Evolutionary conservation across 225 moss, liverwort and hornwort genomes (phyloP).

Genomic region (Antitrichia curtipendula): DNA sequence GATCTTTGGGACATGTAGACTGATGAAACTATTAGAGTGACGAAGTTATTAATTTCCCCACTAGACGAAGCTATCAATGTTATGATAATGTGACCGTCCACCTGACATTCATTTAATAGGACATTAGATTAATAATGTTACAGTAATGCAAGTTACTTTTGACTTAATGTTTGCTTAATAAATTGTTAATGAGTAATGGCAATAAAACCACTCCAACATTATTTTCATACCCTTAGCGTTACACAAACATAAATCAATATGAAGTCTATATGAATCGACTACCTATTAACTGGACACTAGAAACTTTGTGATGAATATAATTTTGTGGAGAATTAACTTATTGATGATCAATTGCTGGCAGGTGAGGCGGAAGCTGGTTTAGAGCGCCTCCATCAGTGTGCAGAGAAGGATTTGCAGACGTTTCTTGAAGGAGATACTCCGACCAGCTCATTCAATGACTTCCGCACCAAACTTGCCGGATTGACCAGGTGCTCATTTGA

Average conservation of each 20-base stretch:
- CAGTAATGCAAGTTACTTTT: background rate
- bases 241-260: background rate
- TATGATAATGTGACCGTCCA: background rate
- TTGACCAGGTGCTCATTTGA: conserved; percentile 53
- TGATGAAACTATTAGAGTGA: background rate
- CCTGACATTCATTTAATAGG: background rate
- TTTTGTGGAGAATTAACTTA: background rate
- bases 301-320: background rate
- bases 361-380: conserved; percentile 86
- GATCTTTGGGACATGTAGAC: background rate
- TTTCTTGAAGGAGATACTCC: conserved; percentile 80
- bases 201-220: background rate
- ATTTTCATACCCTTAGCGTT: background rate
- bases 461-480: conserved; percentile 95
- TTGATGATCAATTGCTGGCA: background rate
- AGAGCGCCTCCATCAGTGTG: conserved; percentile 98
- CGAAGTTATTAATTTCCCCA: background rate
- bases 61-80: background rate
- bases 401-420: conserved; percentile 81
- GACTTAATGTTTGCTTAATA: background rate
- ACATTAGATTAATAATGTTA: background rate
- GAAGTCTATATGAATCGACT: background rate
- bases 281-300: background rate
- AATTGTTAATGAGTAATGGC: background rate
- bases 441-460: conserved; percentile 68